Evolutionary conservation across 2,329 filamentous ascomycete species (phyloP).

Genomic region (Aspergillus fumigatus): DNA sequence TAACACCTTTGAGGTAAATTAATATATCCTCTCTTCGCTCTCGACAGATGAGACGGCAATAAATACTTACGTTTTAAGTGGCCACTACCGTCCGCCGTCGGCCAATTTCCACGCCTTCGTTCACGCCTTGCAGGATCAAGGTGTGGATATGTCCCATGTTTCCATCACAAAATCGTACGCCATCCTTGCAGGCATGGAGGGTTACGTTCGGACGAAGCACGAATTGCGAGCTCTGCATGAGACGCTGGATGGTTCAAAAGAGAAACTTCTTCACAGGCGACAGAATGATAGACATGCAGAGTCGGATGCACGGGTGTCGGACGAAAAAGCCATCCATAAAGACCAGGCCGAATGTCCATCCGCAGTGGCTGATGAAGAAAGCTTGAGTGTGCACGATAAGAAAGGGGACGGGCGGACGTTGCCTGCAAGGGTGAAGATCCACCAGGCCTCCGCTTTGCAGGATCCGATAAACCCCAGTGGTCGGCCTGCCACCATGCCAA

Average conservation of each 20-base stretch:
- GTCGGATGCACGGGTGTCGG: background rate
- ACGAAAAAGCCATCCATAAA: background rate
- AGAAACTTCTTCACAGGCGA: background rate
- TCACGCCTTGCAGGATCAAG: conserved; percentile 63
- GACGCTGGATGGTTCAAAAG: conserved; percentile 13
- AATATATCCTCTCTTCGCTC: background rate
- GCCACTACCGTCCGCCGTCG: conserved; percentile 81
- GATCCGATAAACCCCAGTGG: background rate
- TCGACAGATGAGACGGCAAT: background rate
- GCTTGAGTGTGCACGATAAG: background rate
- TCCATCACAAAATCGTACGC: conserved; percentile 78
- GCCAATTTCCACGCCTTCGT: conserved; percentile 81
- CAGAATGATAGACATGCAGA: background rate
- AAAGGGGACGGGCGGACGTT: background rate
- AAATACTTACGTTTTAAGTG: conserved; percentile 51
- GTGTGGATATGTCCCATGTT: conserved; percentile 74
- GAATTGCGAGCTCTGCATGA: conserved; percentile 19
- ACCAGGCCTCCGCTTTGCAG: background rate
- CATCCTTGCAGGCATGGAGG: conserved; percentile 75
- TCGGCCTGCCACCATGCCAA: background rate
- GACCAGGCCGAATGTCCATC: background rate
- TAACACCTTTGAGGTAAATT: conserved; percentile 54
- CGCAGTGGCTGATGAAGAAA: background rate
- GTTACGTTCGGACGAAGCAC: conserved; percentile 63
- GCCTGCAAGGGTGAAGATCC: background rate